Conservation (phyloP, 2,329 filamentous ascomycete genomes). For the Fusarium fracticaudum region DNA sequence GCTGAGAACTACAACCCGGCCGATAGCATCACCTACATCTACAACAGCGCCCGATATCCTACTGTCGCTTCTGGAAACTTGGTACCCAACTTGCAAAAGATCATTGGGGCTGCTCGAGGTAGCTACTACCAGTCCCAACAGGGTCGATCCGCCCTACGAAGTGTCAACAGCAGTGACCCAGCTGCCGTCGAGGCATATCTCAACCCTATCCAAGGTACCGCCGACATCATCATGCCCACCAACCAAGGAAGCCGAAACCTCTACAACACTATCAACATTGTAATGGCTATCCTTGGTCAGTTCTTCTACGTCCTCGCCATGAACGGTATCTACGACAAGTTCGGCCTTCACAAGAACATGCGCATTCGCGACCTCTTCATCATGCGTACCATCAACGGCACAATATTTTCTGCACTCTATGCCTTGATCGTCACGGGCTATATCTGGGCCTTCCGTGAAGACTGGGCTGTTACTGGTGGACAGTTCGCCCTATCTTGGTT, state of each 20-base stretch:
- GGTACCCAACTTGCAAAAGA: slow-evolving; percentile 41
- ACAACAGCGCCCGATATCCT: slow-evolving; percentile 50
- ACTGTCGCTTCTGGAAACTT: slow-evolving; percentile 44
- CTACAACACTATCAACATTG: slow-evolving; percentile 53
- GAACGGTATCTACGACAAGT: slow-evolving; percentile 37
- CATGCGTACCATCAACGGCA: slow-evolving; percentile 41
- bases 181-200: slow-evolving; percentile 45
- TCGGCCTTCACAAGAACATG: slow-evolving; percentile 24
- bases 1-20: slow-evolving; percentile 45
- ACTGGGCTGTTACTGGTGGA: slow-evolving; percentile 50
- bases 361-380: slow-evolving; percentile 41
- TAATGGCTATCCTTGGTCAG: slow-evolving; percentile 48
- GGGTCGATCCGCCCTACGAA: slow-evolving; percentile 29
- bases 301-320: slow-evolving; percentile 44
- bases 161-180: slow-evolving; percentile 36
- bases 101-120: slow-evolving; percentile 40
- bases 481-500: slow-evolving; percentile 44
- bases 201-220: slow-evolving; percentile 46
- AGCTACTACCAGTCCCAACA: slow-evolving; percentile 41
- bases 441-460: slow-evolving; percentile 56
- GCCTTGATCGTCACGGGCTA: slow-evolving; percentile 52
- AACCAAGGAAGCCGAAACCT: slow-evolving; percentile 47
- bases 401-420: slow-evolving; percentile 48
- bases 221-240: slow-evolving; percentile 46
- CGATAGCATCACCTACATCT: slow-evolving; percentile 48